Evolutionary conservation across 2,329 filamentous ascomycete species (phyloP).

Genomic region (Dichotomopilus funicola): DNA sequence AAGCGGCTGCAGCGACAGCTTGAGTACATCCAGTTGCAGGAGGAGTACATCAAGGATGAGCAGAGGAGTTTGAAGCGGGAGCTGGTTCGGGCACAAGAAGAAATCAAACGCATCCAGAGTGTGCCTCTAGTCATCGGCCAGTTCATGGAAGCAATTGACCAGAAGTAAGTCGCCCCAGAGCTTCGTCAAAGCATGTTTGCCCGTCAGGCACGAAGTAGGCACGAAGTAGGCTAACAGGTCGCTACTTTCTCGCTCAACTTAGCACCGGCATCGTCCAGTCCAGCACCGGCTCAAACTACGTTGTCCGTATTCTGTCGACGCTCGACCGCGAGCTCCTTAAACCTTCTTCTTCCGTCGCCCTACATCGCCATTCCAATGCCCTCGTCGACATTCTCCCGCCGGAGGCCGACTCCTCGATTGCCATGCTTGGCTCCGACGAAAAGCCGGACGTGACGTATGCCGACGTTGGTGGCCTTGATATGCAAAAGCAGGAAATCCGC

Average conservation of each 20-base stretch:
- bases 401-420: conserved; percentile 96
- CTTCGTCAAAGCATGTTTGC: neutral
- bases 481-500: conserved; percentile 99
- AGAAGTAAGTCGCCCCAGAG: conserved; percentile 60
- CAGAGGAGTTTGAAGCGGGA: conserved; percentile 96
- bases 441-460: conserved; percentile 98
- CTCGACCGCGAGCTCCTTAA: conserved; percentile 98
- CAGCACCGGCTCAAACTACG: conserved; percentile 96
- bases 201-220: no score
- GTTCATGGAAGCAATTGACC: conserved; percentile 99
- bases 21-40: conserved; percentile 97
- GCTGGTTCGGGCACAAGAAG: conserved; percentile 92
- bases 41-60: conserved; percentile 99
- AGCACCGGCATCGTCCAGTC: conserved; percentile 98
- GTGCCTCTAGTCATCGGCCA: conserved; percentile 97
- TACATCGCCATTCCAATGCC: conserved; percentile 97
- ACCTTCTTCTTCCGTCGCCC: conserved; percentile 92
- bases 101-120: conserved; percentile 99
- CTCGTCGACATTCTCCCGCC: conserved; percentile 98
- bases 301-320: conserved; percentile 95
- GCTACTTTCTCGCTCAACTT: conserved; percentile 11
- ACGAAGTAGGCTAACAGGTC: neutral
- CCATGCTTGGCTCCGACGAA: conserved; percentile 93
- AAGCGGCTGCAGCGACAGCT: conserved; percentile 96
- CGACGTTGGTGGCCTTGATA: conserved; percentile 94